Conservation (phyloP, 306 rosid genomes). For the Castanopsis chinensis region DNA sequence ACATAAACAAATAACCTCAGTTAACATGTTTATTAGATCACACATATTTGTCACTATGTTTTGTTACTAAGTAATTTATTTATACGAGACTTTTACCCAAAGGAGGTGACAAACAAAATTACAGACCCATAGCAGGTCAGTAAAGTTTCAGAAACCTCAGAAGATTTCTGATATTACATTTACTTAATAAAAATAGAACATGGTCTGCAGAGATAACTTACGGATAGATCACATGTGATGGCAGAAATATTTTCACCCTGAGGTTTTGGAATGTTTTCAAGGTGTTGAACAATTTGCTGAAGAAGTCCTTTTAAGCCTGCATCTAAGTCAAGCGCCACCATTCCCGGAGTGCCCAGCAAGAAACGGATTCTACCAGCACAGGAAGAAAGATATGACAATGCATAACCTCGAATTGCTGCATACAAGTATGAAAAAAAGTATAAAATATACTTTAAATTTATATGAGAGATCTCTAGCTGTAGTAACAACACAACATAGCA, state of each 20-base stretch:
- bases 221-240: slow-evolving; percentile 78
- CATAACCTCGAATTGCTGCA: slow-evolving; percentile 98
- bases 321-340: slow-evolving; percentile 98
- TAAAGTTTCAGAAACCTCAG: not conserved
- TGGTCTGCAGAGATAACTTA: slow-evolving; percentile 33
- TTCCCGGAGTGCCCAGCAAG: slow-evolving; percentile 92
- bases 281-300: slow-evolving; percentile 80
- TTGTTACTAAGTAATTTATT: too few relatives aligned
- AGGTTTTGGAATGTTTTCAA: slow-evolving; percentile 90
- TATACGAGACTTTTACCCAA: not conserved
- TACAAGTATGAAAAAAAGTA: slow-evolving; percentile 21
- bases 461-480: not conserved
- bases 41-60: not conserved
- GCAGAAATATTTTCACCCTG: slow-evolving; percentile 93
- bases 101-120: not conserved
- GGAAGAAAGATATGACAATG: slow-evolving; percentile 90
- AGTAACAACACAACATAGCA: not conserved
- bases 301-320: slow-evolving; percentile 70
- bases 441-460: not conserved
- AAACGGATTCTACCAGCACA: slow-evolving; percentile 93
- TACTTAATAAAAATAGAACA: slow-evolving; percentile 15
- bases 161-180: not conserved
- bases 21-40: not conserved
- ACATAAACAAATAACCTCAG: not conserved
- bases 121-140: not conserved